A percentile compares a stretch with the other conserved stretches of the same genome.
These are phyloP conservation scores for Ophidiomyces ophidiicola DNA, from an alignment of 2,329 filamentous ascomycete species.

Conservation along the genomic window DNA sequence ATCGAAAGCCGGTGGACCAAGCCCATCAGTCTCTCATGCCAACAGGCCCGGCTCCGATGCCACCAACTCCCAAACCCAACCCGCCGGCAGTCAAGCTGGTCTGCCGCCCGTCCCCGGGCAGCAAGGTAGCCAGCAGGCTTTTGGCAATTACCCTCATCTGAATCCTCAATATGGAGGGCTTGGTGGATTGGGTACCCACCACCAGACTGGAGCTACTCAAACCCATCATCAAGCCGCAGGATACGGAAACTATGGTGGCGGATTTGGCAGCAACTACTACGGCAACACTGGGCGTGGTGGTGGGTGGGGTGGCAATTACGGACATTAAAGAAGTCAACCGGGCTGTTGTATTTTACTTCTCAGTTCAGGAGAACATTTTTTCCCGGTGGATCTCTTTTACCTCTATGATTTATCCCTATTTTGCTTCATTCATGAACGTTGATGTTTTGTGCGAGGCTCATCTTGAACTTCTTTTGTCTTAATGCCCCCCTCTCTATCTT, in stretches of 20 bases:
- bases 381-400: background rate
- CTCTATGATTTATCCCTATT: background rate
- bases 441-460: no score
- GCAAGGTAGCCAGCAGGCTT: slow-evolving; percentile 40
- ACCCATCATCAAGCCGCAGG: slow-evolving; percentile 30
- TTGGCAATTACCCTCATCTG: slow-evolving; percentile 44
- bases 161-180: slow-evolving; percentile 42
- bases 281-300: slow-evolving; percentile 32
- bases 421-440: background rate
- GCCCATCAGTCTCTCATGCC: slow-evolving; percentile 49
- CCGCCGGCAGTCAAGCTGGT: slow-evolving; percentile 37
- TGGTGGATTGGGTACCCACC: slow-evolving; percentile 28
- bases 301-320: slow-evolving; percentile 38
- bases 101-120: slow-evolving; percentile 45
- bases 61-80: slow-evolving; percentile 45
- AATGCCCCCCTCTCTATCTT: no score
- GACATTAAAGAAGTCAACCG: slow-evolving; percentile 25
- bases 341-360: slow-evolving; percentile 1
- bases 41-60: slow-evolving; percentile 52
- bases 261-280: slow-evolving; percentile 33
- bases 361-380: background rate
- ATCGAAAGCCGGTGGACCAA: slow-evolving; percentile 46
- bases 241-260: slow-evolving; percentile 34
- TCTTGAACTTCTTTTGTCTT: no score
- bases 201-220: slow-evolving; percentile 30